Base-by-base conservation (phyloP, 2,329 filamentous ascomycete species). In the Rhexocercosporidium sp. region DNA sequence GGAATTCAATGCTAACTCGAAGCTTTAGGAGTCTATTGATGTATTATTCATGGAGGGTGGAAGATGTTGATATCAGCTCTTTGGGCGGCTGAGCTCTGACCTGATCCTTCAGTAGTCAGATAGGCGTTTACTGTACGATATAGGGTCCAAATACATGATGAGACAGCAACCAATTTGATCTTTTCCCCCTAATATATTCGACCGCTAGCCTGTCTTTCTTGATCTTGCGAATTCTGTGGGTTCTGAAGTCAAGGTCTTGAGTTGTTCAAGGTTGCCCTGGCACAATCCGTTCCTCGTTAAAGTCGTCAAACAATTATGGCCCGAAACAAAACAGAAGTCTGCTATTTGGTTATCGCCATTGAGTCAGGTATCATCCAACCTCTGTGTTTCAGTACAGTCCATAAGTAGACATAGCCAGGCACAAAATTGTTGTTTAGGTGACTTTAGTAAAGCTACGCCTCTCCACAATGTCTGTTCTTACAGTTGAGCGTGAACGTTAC, bases 11-110 rank as follows among this genome's bases (percentile, higher is more conserved):
- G 66, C 72, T 70, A 53, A 71, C 67, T 27, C 2, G 65, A 53
- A 29, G 3, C 49, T 20, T 5, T 62, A 90, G 94, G 76, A 96
- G 91, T 74, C 78, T 97, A 51, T 97, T 97, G 76, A 97, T 97
- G 94, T 97, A 94, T 94, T 97, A 97, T 78, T 97, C 97, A 92
- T 97, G 95, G 94, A 84, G 91, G 67, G 89, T 95, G 12, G 91
- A 91, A 77, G 88, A 93, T 76, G 93, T 93, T 3, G 91, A 96
- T 78, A 81, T 94, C 29, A 88, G 84, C 69, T 85, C 85, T 3
- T 76, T 90, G 78, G 86, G 87, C 71, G 64, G 60, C 22, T 70
- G 44, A 68, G 37, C 1, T 22, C 34, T 25, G 11, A 18, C 9
- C 27, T 31, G 20, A 1, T 22, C 9, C 12, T 12, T 47, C n/a